Percentiles rank a stretch among this genome's conserved stretches.
Conservation (phyloP, 108 stramenopile species). For the Skeletonema costatum region DNA sequence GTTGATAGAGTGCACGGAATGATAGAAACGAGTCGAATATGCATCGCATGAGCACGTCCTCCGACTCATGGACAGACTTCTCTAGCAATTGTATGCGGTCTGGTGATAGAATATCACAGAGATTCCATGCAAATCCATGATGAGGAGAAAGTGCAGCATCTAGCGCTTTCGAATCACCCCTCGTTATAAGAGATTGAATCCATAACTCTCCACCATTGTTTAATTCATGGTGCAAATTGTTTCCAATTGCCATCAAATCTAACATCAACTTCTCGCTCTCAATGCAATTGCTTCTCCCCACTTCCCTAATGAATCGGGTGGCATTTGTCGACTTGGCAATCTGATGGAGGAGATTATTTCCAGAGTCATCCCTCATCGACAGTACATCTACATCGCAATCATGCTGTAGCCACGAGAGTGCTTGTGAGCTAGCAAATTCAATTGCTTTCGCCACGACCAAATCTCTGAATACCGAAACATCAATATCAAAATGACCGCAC, state of each 20-base stretch:
- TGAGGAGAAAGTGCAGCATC: slow-evolving; percentile 7
- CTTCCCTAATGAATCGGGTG: background rate
- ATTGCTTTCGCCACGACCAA: background rate
- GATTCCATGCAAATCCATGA: background rate
- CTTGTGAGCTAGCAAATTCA: slow-evolving; percentile 1
- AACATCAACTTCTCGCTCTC: background rate
- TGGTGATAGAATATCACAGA: background rate
- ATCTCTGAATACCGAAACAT: background rate
- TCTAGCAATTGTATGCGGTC: background rate
- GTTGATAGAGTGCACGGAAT: background rate
- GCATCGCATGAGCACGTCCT: background rate
- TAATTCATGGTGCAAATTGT: background rate
- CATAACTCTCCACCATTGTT: slow-evolving; percentile 1
- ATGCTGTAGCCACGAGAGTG: slow-evolving; percentile 7
- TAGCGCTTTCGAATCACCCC: slow-evolving; percentile 3
- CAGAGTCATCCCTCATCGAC: background rate
- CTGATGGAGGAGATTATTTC: slow-evolving; percentile 9
- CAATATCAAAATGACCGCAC: background rate
- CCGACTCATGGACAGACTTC: background rate
- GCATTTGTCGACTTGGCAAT: slow-evolving; percentile 7
- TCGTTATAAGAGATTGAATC: slow-evolving; percentile 1
- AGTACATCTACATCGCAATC: background rate
- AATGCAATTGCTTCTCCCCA: background rate
- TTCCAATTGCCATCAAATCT: background rate
- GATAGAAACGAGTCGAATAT: background rate